Base-by-base conservation (phyloP, 2,329 filamentous ascomycete genomes). In the Ophiostoma perfectum region DNA sequence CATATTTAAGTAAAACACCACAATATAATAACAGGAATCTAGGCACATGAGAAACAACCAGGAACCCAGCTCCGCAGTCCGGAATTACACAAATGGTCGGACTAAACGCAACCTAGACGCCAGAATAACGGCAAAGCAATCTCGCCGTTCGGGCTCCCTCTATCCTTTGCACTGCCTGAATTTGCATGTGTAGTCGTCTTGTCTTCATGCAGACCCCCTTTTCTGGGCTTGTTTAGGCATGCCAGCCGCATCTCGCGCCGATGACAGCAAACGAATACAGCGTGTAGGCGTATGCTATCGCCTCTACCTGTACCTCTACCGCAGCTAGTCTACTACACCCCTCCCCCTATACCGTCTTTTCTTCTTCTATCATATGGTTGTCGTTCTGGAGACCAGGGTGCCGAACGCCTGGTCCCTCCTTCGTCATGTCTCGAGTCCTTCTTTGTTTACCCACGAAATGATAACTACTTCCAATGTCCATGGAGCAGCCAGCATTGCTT, bases 241-340 rank as follows among this genome's bases (percentile, higher is more conserved):
- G 49, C 49, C 49, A 55, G 49, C 49, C 49, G 49, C 49, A 55
- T 55, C 49, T 55, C 49, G 47, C 47, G 47, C 47, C n/a, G 49
- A 27, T 27, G 49, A 18, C 47, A 52, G 47, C 49, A 55, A 55
- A 55, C 49, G 14, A 55, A 55, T 27, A 27, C 49, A n/a, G 49
- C 49, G 49, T 27, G 49, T 18, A 55, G 27, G 49, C 27, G 49
- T 14, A 55, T 55, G n/a, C 49, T 27, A 55, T 55, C 27, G 49
- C n/a, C 18, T 55, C 49, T 55, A 11, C 49, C 49, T 18, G 49
- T 27, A 3, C 14, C 3, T 55, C 12, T 18, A 18, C 47, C 47
- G 47, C 47, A 52, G 2, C 16, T 16, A 52, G 47, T 49, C 47
- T 16, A 47, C 11, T 27, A 27, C 49, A 55, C 49, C 49, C 49